These are phyloP conservation scores for Picea glauca DNA, from an alignment of 75 land plant species.

Conservation along the genomic window DNA sequence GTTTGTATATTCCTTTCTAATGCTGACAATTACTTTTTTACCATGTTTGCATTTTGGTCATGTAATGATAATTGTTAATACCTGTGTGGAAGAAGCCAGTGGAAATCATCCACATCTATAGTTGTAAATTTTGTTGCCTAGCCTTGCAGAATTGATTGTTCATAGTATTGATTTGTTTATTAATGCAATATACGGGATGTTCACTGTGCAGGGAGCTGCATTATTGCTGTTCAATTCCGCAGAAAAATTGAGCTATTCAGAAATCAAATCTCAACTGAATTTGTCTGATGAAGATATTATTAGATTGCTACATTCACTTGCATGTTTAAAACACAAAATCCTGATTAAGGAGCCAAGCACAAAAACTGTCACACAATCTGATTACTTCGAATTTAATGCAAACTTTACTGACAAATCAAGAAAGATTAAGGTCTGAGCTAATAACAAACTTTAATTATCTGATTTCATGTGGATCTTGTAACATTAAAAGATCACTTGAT, in stretches of 20 bases:
- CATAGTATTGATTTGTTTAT: neutral
- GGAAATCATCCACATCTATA: neutral
- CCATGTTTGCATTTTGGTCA: neutral
- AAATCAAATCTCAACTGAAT: constrained; percentile 75
- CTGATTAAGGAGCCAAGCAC: constrained; percentile 74
- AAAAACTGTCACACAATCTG: constrained; percentile 55
- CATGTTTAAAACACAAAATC: constrained; percentile 92
- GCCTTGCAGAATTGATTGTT: neutral
- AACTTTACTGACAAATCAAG: constrained; percentile 90
- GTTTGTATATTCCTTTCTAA: neutral
- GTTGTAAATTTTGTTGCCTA: neutral
- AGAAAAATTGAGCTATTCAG: constrained; percentile 74
- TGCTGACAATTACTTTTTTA: neutral
- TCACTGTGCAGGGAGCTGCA: constrained; percentile 55
- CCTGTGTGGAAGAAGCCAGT: too few relatives aligned
- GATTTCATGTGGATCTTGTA: neutral
- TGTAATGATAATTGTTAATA: neutral
- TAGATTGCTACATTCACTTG: constrained; percentile 88
- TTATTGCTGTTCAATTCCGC: constrained; percentile 74
- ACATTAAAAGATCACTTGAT: neutral
- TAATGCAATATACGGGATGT: neutral
- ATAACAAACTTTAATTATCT: neutral
- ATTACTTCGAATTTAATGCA: constrained; percentile 84
- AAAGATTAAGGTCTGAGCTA: constrained; percentile 71
- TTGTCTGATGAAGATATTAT: constrained; percentile 83